phyloP scores from a whole-genome alignment of 148 eudicot species.

The Suaeda aralocaspica region DNA sequence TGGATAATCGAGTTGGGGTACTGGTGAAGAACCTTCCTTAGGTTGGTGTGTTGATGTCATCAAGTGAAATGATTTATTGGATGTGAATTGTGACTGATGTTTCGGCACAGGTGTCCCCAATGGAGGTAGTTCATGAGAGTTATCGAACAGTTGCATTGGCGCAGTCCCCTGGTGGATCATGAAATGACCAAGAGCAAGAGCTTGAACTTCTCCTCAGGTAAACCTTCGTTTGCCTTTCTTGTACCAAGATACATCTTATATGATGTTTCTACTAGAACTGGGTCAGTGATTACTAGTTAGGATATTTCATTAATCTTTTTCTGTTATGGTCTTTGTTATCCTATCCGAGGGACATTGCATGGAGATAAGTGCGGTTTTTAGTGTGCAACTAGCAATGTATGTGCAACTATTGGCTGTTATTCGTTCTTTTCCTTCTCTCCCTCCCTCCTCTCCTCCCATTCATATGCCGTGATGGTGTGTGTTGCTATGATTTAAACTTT shows the following conservation, averaged over 20 bases:
- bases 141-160: constrained; percentile 45
- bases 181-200: constrained; percentile 26
- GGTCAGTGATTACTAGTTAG: not conserved
- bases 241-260: not conserved
- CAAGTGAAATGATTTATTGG: constrained; percentile 51
- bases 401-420: not conserved
- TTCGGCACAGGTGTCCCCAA: constrained; percentile 74
- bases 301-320: not conserved
- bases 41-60: constrained; percentile 57
- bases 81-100: constrained; percentile 54
- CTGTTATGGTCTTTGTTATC: not conserved
- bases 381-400: not conserved
- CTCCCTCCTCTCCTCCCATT: not conserved
- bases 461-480: not conserved
- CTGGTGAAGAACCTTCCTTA: constrained; percentile 74
- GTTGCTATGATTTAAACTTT: not conserved
- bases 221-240: constrained; percentile 2
- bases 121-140: constrained; percentile 72
- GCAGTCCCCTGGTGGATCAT: constrained; percentile 62
- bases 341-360: too few species aligned
- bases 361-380: not conserved
- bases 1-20: constrained; percentile 90
- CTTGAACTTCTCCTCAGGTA: constrained; percentile 63
- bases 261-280: not conserved
- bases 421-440: too few species aligned